Conservation (phyloP, 1,284 basidiomycete genomes). For the Paramarasmius palmivorus region DNA sequence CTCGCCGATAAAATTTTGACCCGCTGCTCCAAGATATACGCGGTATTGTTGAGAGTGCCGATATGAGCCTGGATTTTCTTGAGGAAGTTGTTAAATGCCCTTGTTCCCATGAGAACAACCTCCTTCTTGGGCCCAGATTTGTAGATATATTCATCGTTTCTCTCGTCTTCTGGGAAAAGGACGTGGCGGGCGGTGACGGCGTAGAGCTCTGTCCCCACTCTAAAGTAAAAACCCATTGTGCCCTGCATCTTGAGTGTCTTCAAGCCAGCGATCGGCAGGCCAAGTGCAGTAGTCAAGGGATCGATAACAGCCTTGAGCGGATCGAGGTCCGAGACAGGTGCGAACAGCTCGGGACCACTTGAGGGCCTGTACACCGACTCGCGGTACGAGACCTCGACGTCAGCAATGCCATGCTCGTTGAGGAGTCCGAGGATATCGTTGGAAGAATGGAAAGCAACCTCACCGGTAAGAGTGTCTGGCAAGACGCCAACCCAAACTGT, state of each 20-base stretch:
- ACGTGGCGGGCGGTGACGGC: slow-evolving; percentile 35
- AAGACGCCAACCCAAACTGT: slow-evolving; percentile 43
- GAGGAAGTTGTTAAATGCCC: slow-evolving; percentile 31
- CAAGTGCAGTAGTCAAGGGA: slow-evolving; percentile 31
- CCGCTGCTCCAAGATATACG: too few relatives aligned
- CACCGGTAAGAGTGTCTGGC: too few relatives aligned
- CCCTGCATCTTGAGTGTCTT: slow-evolving; percentile 30
- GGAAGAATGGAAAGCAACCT: slow-evolving; percentile 28
- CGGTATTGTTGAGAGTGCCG: too few relatives aligned
- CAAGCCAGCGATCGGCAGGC: slow-evolving; percentile 32
- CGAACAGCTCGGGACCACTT: slow-evolving; percentile 30
- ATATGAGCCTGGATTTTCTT: slow-evolving; percentile 34
- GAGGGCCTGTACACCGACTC: slow-evolving; percentile 27
- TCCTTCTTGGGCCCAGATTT: slow-evolving; percentile 31
- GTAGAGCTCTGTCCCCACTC: slow-evolving; percentile 30
- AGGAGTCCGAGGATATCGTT: slow-evolving; percentile 30
- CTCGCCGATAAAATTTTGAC: too few relatives aligned
- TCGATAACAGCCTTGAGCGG: slow-evolving; percentile 35
- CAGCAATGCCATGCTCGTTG: slow-evolving; percentile 18
- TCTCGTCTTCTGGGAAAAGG: slow-evolving; percentile 25
- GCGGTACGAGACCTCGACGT: slow-evolving; percentile 36
- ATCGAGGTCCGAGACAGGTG: slow-evolving; percentile 27
- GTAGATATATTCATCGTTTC: slow-evolving; percentile 29
- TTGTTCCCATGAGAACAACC: slow-evolving; percentile 37
- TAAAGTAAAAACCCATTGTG: slow-evolving; percentile 38